A percentile compares a stretch with the other conserved stretches of the same genome.
These are phyloP conservation scores for Oleoguttula mirabilis DNA, from an alignment of 495 filamentous ascomycete genomes.

Conservation along the genomic window DNA sequence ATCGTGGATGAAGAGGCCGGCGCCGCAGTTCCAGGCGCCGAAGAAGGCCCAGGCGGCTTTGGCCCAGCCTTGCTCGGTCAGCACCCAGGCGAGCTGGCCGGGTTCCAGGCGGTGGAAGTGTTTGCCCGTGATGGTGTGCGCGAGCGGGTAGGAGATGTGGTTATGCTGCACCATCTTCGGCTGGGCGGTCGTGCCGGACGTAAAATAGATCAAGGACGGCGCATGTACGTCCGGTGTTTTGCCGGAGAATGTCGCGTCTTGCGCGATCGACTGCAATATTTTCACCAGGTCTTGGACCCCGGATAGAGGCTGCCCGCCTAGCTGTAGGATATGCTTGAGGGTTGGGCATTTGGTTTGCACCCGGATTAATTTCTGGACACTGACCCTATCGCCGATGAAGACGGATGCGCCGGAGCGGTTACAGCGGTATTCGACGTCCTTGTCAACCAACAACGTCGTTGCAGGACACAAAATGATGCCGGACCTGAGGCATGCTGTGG, in stretches of 20 bases:
- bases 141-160: conserved; percentile 18
- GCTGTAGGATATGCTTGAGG: conserved; percentile 11
- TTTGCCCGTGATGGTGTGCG: conserved; percentile 18
- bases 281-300: conserved; percentile 1
- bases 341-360: conserved; percentile 13
- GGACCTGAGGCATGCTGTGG: conserved; percentile 9
- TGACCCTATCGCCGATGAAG: conserved; percentile 16
- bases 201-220: conserved; percentile 19
- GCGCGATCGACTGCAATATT: background rate
- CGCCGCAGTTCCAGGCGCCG: conserved; percentile 19
- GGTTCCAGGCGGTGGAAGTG: conserved; percentile 15
- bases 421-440: conserved; percentile 19
- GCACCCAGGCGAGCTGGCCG: conserved; percentile 12
- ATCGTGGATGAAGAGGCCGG: conserved; percentile 19
- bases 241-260: conserved; percentile 11
- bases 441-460: conserved; percentile 17
- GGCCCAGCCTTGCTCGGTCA: conserved; percentile 21
- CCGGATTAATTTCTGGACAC: conserved; percentile 10
- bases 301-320: conserved; percentile 3
- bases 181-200: conserved; percentile 17
- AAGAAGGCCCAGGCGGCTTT: conserved; percentile 23
- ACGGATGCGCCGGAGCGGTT: conserved; percentile 11
- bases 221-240: conserved; percentile 3
- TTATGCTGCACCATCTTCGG: conserved; percentile 19
- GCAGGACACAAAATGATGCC: conserved; percentile 19